Base-by-base conservation (phyloP, 2,329 filamentous ascomycete genomes). In the Ophiostoma ips region DNA sequence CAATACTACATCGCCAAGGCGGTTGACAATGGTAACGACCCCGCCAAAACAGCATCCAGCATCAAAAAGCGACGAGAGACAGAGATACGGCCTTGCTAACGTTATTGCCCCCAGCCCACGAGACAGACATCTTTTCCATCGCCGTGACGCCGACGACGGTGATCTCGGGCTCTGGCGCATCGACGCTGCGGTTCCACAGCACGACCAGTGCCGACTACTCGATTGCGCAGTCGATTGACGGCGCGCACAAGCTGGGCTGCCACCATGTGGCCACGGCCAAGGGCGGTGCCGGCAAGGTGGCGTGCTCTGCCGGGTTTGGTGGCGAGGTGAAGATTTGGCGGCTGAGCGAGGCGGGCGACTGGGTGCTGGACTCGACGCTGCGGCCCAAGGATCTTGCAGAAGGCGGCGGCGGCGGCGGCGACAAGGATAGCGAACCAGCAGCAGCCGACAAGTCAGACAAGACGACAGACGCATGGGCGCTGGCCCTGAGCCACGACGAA, bases 1-100 rank as follows among this genome's bases (percentile, higher is more conserved):
- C 92, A 96, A 82, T 98, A 95, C 65, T 77, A 98, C 55, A 94
- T 90, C 61, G 84, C 84, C 58, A 87, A 95, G 66, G 90, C 88
- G 40, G 79, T 95, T 64, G 85, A 94, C 64, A 78, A 88, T 71
- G 88, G 87, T 87, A 64, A 11, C 33, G 18, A 49, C 46, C 49
- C 53, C 51, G 38, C 53, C 51, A 49, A 50, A 11, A 35, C 33
- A 3, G 33, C n/a, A n/a, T n/a, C n/a, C n/a, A n/a, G n/a, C n/a
- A n/a, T n/a, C n/a, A n/a, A n/a, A n/a, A n/a, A n/a, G n/a, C n/a
- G n/a, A n/a, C n/a, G n/a, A n/a, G n/a, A n/a, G n/a, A n/a, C n/a
- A n/a, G n/a, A n/a, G n/a, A n/a, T n/a, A n/a, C n/a, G n/a, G n/a
- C n/a, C n/a, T n/a, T n/a, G n/a, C 41, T 44, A 33, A 44, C 41